Conservation (phyloP, 768 basidiomycete genomes). For the Xerocomellus intermedius region DNA sequence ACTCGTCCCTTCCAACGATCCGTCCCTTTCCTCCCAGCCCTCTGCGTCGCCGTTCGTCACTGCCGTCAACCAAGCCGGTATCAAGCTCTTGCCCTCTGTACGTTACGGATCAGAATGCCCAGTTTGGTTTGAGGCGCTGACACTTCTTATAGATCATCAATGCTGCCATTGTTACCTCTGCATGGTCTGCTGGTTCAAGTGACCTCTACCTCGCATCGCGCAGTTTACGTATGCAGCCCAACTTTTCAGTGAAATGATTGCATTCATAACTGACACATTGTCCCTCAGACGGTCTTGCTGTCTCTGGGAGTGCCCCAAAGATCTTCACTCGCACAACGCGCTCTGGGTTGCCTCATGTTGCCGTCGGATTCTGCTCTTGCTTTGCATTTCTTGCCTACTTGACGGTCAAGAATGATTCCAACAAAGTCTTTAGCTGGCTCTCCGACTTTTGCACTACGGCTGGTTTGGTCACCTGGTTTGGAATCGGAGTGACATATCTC, state of each 20-base stretch:
- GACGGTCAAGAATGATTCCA: conserved; percentile 36
- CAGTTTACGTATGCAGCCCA: background rate
- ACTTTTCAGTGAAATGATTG: background rate
- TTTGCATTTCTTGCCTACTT: conserved; percentile 41
- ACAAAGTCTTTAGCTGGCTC: conserved; percentile 44
- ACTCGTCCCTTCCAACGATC: background rate
- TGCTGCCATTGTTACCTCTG: background rate
- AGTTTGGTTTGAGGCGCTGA: too few species aligned
- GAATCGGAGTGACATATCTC: conserved; percentile 45
- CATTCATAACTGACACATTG: conserved; percentile 8
- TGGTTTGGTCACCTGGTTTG: conserved; percentile 45
- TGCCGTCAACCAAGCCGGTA: background rate
- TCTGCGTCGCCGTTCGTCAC: background rate
- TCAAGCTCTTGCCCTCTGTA: background rate
- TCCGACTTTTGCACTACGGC: conserved; percentile 35
- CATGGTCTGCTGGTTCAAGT: background rate
- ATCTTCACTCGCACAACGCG: conserved; percentile 44
- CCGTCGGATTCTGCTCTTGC: conserved; percentile 27
- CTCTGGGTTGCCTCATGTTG: conserved; percentile 45
- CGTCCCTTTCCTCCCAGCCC: background rate
- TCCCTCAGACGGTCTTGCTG: conserved; percentile 50
- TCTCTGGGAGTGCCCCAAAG: conserved; percentile 52
- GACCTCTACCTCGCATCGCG: too few species aligned
- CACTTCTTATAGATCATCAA: too few species aligned
- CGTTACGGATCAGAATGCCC: background rate